phyloP scores from a whole-genome alignment of 352 stramenopile genomes.

The Phytophthora boehmeriae region DNA sequence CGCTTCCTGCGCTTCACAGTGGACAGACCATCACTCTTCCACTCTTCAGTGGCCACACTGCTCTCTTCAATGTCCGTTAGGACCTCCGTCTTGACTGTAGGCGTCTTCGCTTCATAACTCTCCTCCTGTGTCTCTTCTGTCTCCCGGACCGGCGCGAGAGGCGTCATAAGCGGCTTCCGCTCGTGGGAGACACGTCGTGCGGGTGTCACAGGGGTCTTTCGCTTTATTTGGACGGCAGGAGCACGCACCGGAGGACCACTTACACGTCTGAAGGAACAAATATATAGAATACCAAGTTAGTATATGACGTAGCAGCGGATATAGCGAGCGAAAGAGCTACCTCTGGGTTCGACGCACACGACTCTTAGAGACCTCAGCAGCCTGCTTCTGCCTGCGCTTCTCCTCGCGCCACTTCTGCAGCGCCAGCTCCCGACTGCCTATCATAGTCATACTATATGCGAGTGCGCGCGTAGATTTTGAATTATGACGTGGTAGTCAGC shows the following conservation, averaged over 20 bases:
- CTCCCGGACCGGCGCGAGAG: slow-evolving; percentile 22
- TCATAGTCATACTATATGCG: slow-evolving; percentile 29
- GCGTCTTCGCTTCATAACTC: not conserved
- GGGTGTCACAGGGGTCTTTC: not conserved
- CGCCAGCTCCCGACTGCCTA: slow-evolving; percentile 58
- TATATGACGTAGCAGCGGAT: not conserved
- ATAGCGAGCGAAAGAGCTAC: slow-evolving; percentile 10
- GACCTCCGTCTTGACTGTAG: slow-evolving; percentile 1
- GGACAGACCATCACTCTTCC: not conserved
- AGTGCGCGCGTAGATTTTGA: slow-evolving; percentile 21
- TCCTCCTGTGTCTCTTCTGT: slow-evolving; percentile 10
- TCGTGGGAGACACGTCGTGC: slow-evolving; percentile 9
- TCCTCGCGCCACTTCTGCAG: slow-evolving; percentile 72
- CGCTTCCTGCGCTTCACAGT: slow-evolving; percentile 36
- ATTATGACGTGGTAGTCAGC: slow-evolving; percentile 7
- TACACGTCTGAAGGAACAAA: slow-evolving; percentile 3
- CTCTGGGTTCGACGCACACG: slow-evolving; percentile 7
- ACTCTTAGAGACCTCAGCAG: slow-evolving; percentile 12
- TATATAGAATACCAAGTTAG: not conserved
- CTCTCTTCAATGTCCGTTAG: slow-evolving; percentile 22
- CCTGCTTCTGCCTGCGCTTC: slow-evolving; percentile 34
- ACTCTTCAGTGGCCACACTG: slow-evolving; percentile 2
- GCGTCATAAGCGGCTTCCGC: not conserved
- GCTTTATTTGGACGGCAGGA: not conserved
- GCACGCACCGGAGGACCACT: slow-evolving; percentile 2